Conservation (phyloP, 2,329 filamentous ascomycete species). For the Pseudocercospora vitis region DNA sequence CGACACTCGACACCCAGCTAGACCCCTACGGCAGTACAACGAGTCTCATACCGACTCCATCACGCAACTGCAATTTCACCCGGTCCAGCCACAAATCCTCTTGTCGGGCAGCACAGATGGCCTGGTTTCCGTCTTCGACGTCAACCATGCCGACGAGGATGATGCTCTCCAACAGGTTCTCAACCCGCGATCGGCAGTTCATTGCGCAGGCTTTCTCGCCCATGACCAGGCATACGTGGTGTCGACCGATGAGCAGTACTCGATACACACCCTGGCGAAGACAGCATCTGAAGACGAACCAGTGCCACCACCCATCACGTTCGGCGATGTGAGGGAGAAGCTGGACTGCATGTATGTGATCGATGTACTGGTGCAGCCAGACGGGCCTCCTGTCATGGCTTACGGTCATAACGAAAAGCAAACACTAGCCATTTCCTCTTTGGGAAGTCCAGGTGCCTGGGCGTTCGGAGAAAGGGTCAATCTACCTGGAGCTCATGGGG, state of each 20-base stretch:
- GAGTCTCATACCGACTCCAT: slow-evolving; percentile 59
- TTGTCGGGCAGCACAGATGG: slow-evolving; percentile 79
- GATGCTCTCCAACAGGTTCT: slow-evolving; percentile 75
- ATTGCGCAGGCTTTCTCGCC: slow-evolving; percentile 70
- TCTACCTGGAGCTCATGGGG: slow-evolving; percentile 48
- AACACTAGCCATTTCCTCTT: slow-evolving; percentile 31
- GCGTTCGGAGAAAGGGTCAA: slow-evolving; percentile 32
- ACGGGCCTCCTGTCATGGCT: slow-evolving; percentile 32
- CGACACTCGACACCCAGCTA: slow-evolving; percentile 44
- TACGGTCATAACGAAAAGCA: slow-evolving; percentile 35
- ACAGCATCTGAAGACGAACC: slow-evolving; percentile 58
- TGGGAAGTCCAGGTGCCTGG: slow-evolving; percentile 31
- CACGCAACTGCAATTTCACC: slow-evolving; percentile 53
- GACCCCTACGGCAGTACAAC: slow-evolving; percentile 42
- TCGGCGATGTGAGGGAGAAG: slow-evolving; percentile 68
- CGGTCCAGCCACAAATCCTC: slow-evolving; percentile 58
- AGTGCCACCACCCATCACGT: slow-evolving; percentile 52
- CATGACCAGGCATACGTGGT: slow-evolving; percentile 67
- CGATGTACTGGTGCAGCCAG: slow-evolving; percentile 57
- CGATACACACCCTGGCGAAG: slow-evolving; percentile 69
- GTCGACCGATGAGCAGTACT: slow-evolving; percentile 75
- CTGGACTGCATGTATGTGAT: slow-evolving; percentile 73
- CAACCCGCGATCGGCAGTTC: slow-evolving; percentile 73
- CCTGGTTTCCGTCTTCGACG: slow-evolving; percentile 75
- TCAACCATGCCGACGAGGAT: slow-evolving; percentile 68